Percentiles rank a stretch among this genome's conserved stretches.
These are phyloP conservation scores for Podochytrium sp. DNA, from an alignment of 192 early-diverging fungal genomes.

Conservation along the genomic window DNA sequence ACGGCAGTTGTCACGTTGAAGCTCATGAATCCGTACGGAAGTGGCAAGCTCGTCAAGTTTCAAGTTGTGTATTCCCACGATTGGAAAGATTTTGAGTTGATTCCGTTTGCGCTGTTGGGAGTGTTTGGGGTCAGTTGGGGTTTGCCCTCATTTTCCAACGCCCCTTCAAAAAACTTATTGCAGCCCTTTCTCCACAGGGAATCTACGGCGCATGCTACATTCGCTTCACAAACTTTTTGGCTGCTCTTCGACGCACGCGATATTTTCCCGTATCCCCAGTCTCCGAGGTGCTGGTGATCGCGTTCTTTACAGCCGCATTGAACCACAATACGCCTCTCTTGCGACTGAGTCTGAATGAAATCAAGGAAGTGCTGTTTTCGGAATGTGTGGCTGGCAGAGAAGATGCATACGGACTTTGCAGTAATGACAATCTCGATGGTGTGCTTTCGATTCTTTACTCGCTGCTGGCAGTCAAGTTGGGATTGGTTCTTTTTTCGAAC, in stretches of 20 bases:
- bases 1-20: conserved; percentile 84
- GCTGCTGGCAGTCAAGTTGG: conserved; percentile 34
- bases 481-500: conserved; percentile 37
- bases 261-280: conserved; percentile 31
- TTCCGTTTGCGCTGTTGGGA: conserved; percentile 65
- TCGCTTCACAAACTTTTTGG: conserved; percentile 28
- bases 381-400: conserved; percentile 34
- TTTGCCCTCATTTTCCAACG: background rate
- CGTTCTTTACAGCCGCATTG: conserved; percentile 41
- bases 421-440: background rate
- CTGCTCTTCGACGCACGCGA: background rate
- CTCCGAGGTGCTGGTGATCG: conserved; percentile 42
- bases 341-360: conserved; percentile 17
- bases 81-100: conserved; percentile 90
- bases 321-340: conserved; percentile 33
- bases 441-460: conserved; percentile 5
- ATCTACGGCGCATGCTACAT: conserved; percentile 53
- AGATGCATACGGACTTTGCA: conserved; percentile 31
- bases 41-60: conserved; percentile 92
- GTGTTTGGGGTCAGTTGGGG: conserved; percentile 66
- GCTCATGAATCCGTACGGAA: conserved; percentile 84
- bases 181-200: conserved; percentile 33
- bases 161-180: background rate
- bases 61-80: conserved; percentile 86
- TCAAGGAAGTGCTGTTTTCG: conserved; percentile 42